A percentile compares a stretch with the other conserved stretches of the same genome.
Evolutionary conservation across 129 eudicot genomes (phyloP).

Genomic region (Solidago caesia): DNA sequence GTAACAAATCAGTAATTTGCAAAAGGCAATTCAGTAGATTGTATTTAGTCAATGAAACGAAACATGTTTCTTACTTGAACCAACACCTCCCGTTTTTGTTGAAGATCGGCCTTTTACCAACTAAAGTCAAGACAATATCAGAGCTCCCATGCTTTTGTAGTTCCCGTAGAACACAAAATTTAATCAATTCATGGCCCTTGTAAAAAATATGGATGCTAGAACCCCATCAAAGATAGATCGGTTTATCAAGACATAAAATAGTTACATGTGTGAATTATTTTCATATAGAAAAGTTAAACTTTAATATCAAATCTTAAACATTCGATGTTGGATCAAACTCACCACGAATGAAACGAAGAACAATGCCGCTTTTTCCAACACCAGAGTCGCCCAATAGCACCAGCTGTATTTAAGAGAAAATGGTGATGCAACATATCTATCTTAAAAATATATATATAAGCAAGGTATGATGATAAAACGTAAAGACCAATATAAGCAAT

Average conservation of each 20-base stretch:
- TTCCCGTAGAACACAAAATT: conserved; percentile 46
- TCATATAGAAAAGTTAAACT: neutral
- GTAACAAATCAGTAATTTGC: neutral
- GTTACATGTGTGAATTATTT: too few relatives aligned
- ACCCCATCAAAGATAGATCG: too few relatives aligned
- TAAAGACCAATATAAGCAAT: neutral
- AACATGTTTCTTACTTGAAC: conserved; percentile 60
- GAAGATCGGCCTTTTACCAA: conserved; percentile 98
- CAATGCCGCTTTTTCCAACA: conserved; percentile 98
- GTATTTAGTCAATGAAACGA: conserved; percentile 1
- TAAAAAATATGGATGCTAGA: too few relatives aligned
- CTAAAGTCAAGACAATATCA: conserved; percentile 94
- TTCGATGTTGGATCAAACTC: conserved; percentile 98
- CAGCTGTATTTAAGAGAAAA: conserved; percentile 54
- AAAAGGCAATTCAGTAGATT: neutral
- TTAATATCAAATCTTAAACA: conserved; percentile 33
- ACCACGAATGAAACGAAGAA: conserved; percentile 97
- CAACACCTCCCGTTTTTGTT: conserved; percentile 83
- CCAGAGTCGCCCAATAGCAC: conserved; percentile 99
- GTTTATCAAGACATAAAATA: too few relatives aligned
- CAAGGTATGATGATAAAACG: neutral
- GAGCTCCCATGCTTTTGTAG: conserved; percentile 97
- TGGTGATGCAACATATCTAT: neutral
- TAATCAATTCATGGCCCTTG: neutral
- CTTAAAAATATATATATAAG: neutral